Conservation (phyloP, 2,329 filamentous ascomycete species). For the Exophiala phaeomuriformis region DNA sequence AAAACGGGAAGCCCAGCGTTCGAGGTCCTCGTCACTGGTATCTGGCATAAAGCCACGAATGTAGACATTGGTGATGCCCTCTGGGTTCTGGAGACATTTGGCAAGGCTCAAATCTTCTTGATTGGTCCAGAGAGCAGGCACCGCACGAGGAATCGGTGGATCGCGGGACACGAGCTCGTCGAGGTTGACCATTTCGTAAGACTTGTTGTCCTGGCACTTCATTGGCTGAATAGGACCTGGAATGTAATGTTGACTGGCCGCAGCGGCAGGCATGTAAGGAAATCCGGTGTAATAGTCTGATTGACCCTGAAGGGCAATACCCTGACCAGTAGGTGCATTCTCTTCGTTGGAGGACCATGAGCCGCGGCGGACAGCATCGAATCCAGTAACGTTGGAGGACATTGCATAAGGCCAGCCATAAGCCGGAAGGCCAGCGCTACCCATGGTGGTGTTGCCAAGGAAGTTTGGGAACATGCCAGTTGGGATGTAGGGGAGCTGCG, state of each 20-base stretch:
- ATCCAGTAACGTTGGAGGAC: slow-evolving; percentile 33
- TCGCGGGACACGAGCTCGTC: slow-evolving; percentile 64
- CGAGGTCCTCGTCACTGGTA: slow-evolving; percentile 84
- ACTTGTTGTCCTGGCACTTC: slow-evolving; percentile 37
- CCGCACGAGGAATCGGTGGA: slow-evolving; percentile 77
- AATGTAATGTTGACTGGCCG: slow-evolving; percentile 39
- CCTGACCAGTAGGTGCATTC: slow-evolving; percentile 46
- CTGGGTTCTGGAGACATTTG: slow-evolving; percentile 89
- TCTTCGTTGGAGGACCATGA: slow-evolving; percentile 40
- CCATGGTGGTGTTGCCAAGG: slow-evolving; percentile 31
- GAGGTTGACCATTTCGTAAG: slow-evolving; percentile 45
- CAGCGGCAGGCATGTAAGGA: slow-evolving; percentile 56
- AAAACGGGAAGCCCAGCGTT: slow-evolving; percentile 76
- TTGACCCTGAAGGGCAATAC: slow-evolving; percentile 39
- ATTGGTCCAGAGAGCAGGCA: slow-evolving; percentile 76
- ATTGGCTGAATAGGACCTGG: slow-evolving; percentile 37
- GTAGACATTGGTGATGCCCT: slow-evolving; percentile 95
- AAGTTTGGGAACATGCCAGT: slow-evolving; percentile 34
- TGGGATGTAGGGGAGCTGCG: slow-evolving; percentile 32
- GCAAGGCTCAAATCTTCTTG: slow-evolving; percentile 84
- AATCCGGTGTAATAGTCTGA: slow-evolving; percentile 47
- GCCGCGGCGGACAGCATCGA: slow-evolving; percentile 33
- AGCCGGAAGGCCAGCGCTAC: slow-evolving; percentile 30
- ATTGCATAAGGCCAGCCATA: slow-evolving; percentile 36
- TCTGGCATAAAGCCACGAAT: slow-evolving; percentile 93